Percentiles rank a stretch among this genome's conserved stretches.
These are phyloP conservation scores for Candida albicans DNA, from an alignment of 1,139 yeast species.

Conservation along the genomic window DNA sequence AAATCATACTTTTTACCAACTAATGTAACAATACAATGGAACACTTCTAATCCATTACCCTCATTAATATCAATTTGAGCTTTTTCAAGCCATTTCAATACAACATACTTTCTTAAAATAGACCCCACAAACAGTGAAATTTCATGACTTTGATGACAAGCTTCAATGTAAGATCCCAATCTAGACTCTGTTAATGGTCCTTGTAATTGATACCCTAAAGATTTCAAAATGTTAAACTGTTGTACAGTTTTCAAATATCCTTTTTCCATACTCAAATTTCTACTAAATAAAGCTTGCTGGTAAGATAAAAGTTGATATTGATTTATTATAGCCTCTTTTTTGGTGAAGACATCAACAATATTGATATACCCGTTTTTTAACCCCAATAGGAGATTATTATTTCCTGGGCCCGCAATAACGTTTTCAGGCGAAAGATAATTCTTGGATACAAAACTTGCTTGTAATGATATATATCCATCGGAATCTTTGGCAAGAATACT, in stretches of 20 bases:
- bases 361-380: slow-evolving; percentile 30
- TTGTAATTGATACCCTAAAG: slow-evolving; percentile 35
- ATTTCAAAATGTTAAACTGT: slow-evolving; percentile 29
- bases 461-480: slow-evolving; percentile 34
- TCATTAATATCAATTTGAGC: slow-evolving; percentile 23
- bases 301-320: slow-evolving; percentile 37
- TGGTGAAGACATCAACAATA: slow-evolving; percentile 22
- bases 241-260: slow-evolving; percentile 8
- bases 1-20: slow-evolving; percentile 18
- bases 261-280: slow-evolving; percentile 1
- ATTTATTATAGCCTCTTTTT: slow-evolving; percentile 32
- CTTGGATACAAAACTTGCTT: slow-evolving; percentile 35
- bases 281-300: slow-evolving; percentile 5
- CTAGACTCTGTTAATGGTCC: slow-evolving; percentile 28
- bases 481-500: slow-evolving; percentile 38
- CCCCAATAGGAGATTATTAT: slow-evolving; percentile 27
- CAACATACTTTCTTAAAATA: slow-evolving; percentile 21
- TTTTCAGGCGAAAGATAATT: slow-evolving; percentile 26
- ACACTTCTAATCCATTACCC: slow-evolving; percentile 7
- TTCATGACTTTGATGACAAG: slow-evolving; percentile 18
- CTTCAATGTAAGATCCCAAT: slow-evolving; percentile 19
- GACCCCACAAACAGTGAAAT: slow-evolving; percentile 17
- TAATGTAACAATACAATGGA: slow-evolving; percentile 30
- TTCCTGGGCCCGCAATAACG: slow-evolving; percentile 7
- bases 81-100: slow-evolving; percentile 25